Conservation (phyloP, 2,329 filamentous ascomycete species). For the Aspergillus udagawae region DNA sequence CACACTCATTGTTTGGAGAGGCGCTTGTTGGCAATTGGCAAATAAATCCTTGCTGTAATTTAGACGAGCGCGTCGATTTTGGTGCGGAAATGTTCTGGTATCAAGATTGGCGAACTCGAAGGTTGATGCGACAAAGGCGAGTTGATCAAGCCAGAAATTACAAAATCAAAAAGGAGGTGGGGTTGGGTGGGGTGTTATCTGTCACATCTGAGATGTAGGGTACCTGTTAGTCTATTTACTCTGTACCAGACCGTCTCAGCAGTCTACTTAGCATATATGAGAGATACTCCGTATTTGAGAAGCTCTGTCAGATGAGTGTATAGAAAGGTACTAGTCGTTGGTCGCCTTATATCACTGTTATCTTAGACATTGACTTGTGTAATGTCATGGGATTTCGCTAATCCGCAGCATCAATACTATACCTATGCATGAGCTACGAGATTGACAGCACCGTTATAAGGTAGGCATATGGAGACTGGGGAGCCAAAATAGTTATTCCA, state of each 20-base stretch:
- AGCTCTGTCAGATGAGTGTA: too few relatives aligned
- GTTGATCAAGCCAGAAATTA: not conserved
- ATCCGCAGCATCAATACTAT: too few relatives aligned
- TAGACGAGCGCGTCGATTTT: not conserved
- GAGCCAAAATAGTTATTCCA: too few relatives aligned
- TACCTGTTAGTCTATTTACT: too few relatives aligned
- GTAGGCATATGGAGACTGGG: not conserved
- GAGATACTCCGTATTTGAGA: too few relatives aligned
- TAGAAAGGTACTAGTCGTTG: too few relatives aligned
- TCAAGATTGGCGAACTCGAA: not conserved
- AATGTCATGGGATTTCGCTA: too few relatives aligned
- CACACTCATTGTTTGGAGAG: constrained; percentile 11
- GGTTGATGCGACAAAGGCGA: not conserved
- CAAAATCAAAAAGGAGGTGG: not conserved
- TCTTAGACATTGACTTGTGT: too few relatives aligned
- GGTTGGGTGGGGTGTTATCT: not conserved
- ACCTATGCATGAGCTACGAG: not conserved
- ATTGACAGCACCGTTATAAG: not conserved
- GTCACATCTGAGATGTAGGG: too few relatives aligned
- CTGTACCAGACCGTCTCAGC: too few relatives aligned
- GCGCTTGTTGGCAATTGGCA: not conserved
- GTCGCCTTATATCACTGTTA: too few relatives aligned
- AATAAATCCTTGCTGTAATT: not conserved
- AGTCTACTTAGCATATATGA: too few relatives aligned
- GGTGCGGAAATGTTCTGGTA: not conserved